Evolutionary conservation across 768 basidiomycete species (phyloP).

Genomic region (Suillus bovinus): DNA sequence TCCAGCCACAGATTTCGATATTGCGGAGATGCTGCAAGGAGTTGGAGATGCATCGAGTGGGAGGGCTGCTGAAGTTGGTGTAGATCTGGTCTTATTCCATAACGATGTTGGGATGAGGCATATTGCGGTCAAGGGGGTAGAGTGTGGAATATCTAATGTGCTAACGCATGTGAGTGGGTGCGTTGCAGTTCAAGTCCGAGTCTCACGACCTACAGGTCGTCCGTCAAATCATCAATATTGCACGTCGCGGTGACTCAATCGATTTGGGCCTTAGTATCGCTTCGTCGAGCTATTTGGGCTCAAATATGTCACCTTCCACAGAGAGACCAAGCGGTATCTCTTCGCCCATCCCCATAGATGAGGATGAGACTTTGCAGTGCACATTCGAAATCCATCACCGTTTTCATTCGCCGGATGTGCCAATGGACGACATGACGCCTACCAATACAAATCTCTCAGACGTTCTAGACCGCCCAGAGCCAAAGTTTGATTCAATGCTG

Average conservation of each 20-base stretch:
- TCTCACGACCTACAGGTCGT: slow-evolving; percentile 56
- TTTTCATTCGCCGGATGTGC: slow-evolving; percentile 31
- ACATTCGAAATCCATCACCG: slow-evolving; percentile 59
- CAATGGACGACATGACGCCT: slow-evolving; percentile 12
- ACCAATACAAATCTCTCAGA: slow-evolving; percentile 13
- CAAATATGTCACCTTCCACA: slow-evolving; percentile 25
- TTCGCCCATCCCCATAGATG: slow-evolving; percentile 24
- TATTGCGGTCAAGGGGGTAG: slow-evolving; percentile 81
- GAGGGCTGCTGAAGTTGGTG: slow-evolving; percentile 76
- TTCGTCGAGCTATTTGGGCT: slow-evolving; percentile 26
- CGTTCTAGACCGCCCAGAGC: slow-evolving; percentile 29
- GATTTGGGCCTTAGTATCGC: slow-evolving; percentile 78
- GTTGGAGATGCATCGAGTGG: slow-evolving; percentile 89
- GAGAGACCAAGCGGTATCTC: slow-evolving; percentile 26
- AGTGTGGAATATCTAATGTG: slow-evolving; percentile 78
- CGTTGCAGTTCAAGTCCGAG: slow-evolving; percentile 9
- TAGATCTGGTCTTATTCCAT: slow-evolving; percentile 90
- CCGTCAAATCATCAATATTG: slow-evolving; percentile 75
- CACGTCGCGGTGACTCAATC: slow-evolving; percentile 76
- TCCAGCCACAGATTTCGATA: slow-evolving; percentile 75
- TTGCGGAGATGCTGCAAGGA: slow-evolving; percentile 87
- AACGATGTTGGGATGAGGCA: slow-evolving; percentile 88
- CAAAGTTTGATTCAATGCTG: slow-evolving; percentile 51
- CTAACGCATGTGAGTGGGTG: slow-evolving; percentile 74
- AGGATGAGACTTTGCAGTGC: slow-evolving; percentile 49